Evolutionary conservation across 441 rosid species (phyloP).

Genomic region (Gossypium schwendimanii): DNA sequence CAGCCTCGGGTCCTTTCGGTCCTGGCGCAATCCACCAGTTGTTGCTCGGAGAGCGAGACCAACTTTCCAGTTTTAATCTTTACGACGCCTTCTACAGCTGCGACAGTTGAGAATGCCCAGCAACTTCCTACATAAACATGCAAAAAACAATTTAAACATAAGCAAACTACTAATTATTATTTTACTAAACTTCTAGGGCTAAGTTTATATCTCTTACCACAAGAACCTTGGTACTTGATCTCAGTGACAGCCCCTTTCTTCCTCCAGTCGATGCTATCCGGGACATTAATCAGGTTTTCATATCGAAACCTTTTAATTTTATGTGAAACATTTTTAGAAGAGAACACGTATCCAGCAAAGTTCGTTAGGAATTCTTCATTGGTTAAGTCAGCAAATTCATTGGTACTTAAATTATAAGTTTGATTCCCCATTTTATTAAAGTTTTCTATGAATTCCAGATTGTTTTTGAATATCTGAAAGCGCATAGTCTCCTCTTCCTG

Average conservation of each 20-base stretch:
- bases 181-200: background rate
- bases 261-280: conserved; percentile 33
- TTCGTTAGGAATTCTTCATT: conserved; percentile 4
- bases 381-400: conserved; percentile 18
- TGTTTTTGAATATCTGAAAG: conserved; percentile 15
- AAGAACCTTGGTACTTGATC: conserved; percentile 27
- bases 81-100: conserved; percentile 24
- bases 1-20: conserved; percentile 11
- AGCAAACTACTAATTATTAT: background rate
- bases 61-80: conserved; percentile 19
- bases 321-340: background rate
- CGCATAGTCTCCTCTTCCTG: conserved; percentile 18
- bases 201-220: conserved; percentile 23
- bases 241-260: conserved; percentile 35
- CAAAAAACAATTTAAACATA: background rate
- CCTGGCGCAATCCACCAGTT: conserved; percentile 28
- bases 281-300: conserved; percentile 20
- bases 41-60: conserved; percentile 27
- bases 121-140: conserved; percentile 19
- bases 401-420: conserved; percentile 11
- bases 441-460: conserved; percentile 12
- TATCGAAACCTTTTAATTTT: conserved; percentile 8
- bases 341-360: background rate
- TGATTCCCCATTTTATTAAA: conserved; percentile 9
- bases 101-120: conserved; percentile 31